These are phyloP conservation scores for Paraurostyla sp. DNA, from an alignment of 73 alveolate species.

Conservation along the genomic window DNA sequence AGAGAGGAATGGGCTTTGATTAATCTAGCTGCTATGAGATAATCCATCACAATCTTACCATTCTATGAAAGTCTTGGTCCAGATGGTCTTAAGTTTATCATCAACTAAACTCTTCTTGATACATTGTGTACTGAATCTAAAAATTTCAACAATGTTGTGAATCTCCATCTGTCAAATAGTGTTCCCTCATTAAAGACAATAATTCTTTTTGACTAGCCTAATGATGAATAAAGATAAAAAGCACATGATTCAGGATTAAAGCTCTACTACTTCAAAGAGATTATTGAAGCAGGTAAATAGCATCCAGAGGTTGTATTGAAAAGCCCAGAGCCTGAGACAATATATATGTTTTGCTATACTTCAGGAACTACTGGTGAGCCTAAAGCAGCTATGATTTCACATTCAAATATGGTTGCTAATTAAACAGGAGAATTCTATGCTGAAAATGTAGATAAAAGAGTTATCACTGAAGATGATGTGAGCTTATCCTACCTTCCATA, in stretches of 20 bases:
- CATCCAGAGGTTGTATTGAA: slow-evolving; percentile 10
- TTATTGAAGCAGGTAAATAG: slow-evolving; percentile 54
- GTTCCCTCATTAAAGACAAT: slow-evolving; percentile 64
- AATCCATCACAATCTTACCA: slow-evolving; percentile 76
- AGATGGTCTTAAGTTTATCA: slow-evolving; percentile 74
- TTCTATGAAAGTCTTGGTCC: slow-evolving; percentile 89
- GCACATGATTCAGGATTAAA: slow-evolving; percentile 56
- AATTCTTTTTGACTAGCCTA: slow-evolving; percentile 63
- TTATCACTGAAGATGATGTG: background rate
- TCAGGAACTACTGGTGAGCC: slow-evolving; percentile 88
- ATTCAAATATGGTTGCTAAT: background rate
- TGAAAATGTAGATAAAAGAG: background rate
- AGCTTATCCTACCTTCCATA: slow-evolving; percentile 31
- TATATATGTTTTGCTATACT: slow-evolving; percentile 79
- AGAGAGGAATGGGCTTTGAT: slow-evolving; percentile 92
- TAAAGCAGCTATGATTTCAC: slow-evolving; percentile 59
- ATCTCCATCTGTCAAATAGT: background rate
- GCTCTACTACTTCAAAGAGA: slow-evolving; percentile 49
- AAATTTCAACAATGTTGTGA: slow-evolving; percentile 19
- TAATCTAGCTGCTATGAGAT: slow-evolving; percentile 77
- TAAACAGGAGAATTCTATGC: no score
- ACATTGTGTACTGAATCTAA: slow-evolving; percentile 73
- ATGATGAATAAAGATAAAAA: slow-evolving; percentile 17
- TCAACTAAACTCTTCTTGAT: slow-evolving; percentile 76
- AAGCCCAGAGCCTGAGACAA: slow-evolving; percentile 69